Percentiles rank a stretch among this genome's conserved stretches.
These are phyloP conservation scores for Diaporthe citriasiana DNA, from an alignment of 2,329 filamentous ascomycete species.

Conservation along the genomic window DNA sequence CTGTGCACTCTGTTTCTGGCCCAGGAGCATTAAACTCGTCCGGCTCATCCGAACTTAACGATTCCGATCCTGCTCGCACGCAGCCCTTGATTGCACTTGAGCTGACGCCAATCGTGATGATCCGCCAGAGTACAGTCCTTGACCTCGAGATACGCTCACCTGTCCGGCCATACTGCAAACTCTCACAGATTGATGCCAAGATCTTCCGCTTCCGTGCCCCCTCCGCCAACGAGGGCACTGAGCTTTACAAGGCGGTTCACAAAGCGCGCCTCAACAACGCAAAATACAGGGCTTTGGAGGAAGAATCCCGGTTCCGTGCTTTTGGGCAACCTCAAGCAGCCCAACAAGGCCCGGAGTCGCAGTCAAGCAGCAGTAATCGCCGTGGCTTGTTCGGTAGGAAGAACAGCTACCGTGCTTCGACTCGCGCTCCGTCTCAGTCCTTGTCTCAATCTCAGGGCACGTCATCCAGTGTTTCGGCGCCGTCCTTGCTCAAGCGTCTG, in stretches of 20 bases:
- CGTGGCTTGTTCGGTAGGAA: conserved; percentile 73
- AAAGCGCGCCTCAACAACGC: conserved; percentile 91
- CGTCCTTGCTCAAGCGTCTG: conserved; percentile 84
- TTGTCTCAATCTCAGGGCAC: conserved; percentile 80
- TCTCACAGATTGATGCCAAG: conserved; percentile 73
- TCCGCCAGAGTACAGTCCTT: conserved; percentile 90
- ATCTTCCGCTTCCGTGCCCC: conserved; percentile 94
- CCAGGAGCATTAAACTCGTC: conserved; percentile 51
- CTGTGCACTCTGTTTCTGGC: conserved; percentile 54
- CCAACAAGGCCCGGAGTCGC: conserved; percentile 62
- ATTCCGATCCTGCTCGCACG: conserved; percentile 47
- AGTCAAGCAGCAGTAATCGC: conserved; percentile 60
- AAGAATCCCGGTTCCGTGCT: conserved; percentile 78
- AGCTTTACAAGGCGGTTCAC: conserved; percentile 89
- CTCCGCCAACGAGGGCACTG: conserved; percentile 81
- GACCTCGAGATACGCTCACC: conserved; percentile 95
- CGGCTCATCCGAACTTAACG: conserved; percentile 51
- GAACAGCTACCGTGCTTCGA: conserved; percentile 75
- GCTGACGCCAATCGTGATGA: conserved; percentile 90
- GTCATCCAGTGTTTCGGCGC: conserved; percentile 73
- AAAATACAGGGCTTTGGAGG: conserved; percentile 80
- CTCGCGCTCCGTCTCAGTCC: conserved; percentile 74
- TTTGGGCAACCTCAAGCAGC: conserved; percentile 72
- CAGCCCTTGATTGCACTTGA: conserved; percentile 78
- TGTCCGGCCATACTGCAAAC: conserved; percentile 78